A percentile compares a stretch with the other conserved stretches of the same genome.
Conservation (phyloP, 1,139 yeast genomes). For the Waltiozyma sp. region DNA sequence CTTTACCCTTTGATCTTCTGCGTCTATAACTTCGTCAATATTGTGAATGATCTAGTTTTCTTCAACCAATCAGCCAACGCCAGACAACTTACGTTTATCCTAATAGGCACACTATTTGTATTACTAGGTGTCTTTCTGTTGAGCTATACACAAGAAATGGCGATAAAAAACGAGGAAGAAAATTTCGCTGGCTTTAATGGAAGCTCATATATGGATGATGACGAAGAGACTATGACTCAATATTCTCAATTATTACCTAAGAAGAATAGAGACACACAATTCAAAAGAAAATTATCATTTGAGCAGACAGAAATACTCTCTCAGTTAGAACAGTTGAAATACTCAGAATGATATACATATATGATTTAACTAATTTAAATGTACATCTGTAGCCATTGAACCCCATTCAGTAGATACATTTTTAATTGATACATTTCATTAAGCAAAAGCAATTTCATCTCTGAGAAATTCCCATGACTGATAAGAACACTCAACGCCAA, state of each 20-base stretch:
- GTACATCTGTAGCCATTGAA: not conserved
- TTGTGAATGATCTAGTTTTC: slow-evolving; percentile 62
- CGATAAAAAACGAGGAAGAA: slow-evolving; percentile 18
- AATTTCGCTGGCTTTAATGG: slow-evolving; percentile 3
- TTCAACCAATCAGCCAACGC: slow-evolving; percentile 37
- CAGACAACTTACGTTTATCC: slow-evolving; percentile 31
- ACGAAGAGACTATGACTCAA: slow-evolving; percentile 7
- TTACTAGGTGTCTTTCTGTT: slow-evolving; percentile 34
- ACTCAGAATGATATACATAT: not conserved
- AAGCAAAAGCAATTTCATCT: not conserved
- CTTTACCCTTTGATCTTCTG: slow-evolving; percentile 81
- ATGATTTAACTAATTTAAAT: no score
- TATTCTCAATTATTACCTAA: not conserved
- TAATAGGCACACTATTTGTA: slow-evolving; percentile 38
- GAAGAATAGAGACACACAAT: slow-evolving; percentile 2
- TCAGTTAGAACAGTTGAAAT: slow-evolving; percentile 23
- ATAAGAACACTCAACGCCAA: slow-evolving; percentile 12
- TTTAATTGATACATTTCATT: not conserved
- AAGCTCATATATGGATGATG: slow-evolving; percentile 4
- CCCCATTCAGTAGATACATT: not conserved
- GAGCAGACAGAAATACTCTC: slow-evolving; percentile 38
- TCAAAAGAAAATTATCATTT: slow-evolving; percentile 30
- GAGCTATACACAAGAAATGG: slow-evolving; percentile 18
- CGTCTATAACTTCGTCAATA: slow-evolving; percentile 65
- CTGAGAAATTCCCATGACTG: not conserved